A percentile compares a stretch with the other conserved stretches of the same genome.
These are phyloP conservation scores for Takakia lepidozioides DNA, from an alignment of 225 moss, liverwort and hornwort genomes.

Conservation along the genomic window DNA sequence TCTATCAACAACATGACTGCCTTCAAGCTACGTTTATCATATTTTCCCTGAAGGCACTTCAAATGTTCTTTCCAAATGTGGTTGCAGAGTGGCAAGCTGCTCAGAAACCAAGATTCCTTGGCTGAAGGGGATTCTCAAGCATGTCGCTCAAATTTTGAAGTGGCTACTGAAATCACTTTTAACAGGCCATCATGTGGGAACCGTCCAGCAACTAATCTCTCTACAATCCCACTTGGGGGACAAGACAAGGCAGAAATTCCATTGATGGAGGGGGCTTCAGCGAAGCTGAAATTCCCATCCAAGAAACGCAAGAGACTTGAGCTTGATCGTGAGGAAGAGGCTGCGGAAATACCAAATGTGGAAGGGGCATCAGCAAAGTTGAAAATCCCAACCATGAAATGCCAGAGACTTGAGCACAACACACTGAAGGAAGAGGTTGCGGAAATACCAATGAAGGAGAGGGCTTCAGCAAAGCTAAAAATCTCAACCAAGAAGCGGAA, in stretches of 20 bases:
- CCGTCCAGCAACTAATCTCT: background rate
- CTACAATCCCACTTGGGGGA: no score
- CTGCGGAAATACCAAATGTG: no score
- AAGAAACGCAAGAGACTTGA: no score
- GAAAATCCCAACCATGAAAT: no score
- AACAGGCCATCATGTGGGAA: background rate
- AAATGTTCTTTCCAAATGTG: no score
- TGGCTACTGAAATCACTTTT: background rate
- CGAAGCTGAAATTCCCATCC: background rate
- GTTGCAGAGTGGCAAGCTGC: background rate
- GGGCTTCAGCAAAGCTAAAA: background rate
- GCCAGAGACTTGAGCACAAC: no score
- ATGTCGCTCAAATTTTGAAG: background rate
- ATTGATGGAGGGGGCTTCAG: background rate
- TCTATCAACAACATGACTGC: no score
- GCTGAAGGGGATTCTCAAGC: background rate
- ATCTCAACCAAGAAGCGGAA: slow-evolving; percentile 4
- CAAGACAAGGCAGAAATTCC: background rate
- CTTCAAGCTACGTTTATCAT: no score
- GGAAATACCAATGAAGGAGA: background rate
- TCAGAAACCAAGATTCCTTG: background rate
- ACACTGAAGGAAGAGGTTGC: no score
- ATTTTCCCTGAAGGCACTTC: no score
- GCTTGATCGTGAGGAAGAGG: no score
- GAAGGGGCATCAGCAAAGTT: no score